Conservation (phyloP, 306 rosid genomes). For the Rosa rugosa region DNA sequence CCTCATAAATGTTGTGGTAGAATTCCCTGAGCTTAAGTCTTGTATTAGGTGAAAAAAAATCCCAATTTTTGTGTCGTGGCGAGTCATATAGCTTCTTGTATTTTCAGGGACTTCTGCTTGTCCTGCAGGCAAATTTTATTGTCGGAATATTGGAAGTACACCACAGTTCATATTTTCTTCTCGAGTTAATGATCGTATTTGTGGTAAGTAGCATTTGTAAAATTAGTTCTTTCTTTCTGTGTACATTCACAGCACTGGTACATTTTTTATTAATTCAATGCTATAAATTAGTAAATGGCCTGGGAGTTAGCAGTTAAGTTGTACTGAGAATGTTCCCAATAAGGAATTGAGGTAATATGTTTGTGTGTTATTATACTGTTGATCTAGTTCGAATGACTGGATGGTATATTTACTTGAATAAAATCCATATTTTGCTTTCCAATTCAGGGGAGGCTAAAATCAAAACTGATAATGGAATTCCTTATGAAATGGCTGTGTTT, state of each 20-base stretch:
- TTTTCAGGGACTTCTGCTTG: constrained; percentile 92
- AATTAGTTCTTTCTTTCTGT: neutral
- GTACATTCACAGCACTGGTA: constrained; percentile 9
- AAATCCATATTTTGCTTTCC: neutral
- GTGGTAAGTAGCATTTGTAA: constrained; percentile 52
- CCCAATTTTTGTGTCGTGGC: constrained; percentile 8
- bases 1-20: neutral
- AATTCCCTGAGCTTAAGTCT: neutral
- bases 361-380: neutral
- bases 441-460: neutral
- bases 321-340: constrained; percentile 2
- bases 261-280: neutral
- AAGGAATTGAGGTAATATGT: constrained; percentile 11
- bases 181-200: constrained; percentile 67
- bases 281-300: neutral
- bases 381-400: neutral
- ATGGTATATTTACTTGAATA: neutral
- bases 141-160: constrained; percentile 78
- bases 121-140: constrained; percentile 66
- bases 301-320: neutral
- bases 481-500: neutral
- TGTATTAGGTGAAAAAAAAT: neutral
- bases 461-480: neutral
- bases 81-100: constrained; percentile 26
- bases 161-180: constrained; percentile 81